Evolutionary conservation across 108 stramenopile species (phyloP), one percentile per base, ranked within the genome.

Genomic region (Cylindrotheca closterium): DNA sequence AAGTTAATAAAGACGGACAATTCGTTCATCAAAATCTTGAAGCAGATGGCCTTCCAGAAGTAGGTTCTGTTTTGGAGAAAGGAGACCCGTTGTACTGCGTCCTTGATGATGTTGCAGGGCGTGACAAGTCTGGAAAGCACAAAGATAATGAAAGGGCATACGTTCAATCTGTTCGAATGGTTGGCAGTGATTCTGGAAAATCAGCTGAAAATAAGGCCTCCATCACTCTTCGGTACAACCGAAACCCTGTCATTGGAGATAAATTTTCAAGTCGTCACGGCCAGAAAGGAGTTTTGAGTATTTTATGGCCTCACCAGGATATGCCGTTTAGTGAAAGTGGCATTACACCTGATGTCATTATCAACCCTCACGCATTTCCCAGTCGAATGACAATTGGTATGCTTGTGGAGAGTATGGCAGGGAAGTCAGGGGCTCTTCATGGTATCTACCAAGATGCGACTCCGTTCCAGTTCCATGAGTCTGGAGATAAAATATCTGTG

Each of bases 371-470:
- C 67, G 81, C 91, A 25, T 99, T 98, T 51, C 98, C 97, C 1
- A 95, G 92, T 67, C 94, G 97, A 47, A 98, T 99, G 97, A 98
- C 97, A 4, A 98, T 99, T 61, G 99, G 99, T 27, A 99, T 99
- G 99, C 82, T 99, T 30, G 92, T 98, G 26, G 99, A 99, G 68
- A 96, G 96, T 65, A 99, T 99, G 97, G 99, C 99, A 31, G 99
- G 97, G 1, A 99, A 99, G 74, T 76, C 90, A 28, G 99, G 97
- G 3, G 96, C 99, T 17, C 60, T 94, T 50, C 97, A 98, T 59
- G 99, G 99, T 24, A 87, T 83, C 49, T 95, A 86, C 67, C 92
- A 99, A 78, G 97, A 98, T 78, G 93, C 94, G 5, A 99, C 99
- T 0, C 99, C 99, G 55, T 99, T 99, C 76, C 62, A 82, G 5